A percentile compares a stretch with the other conserved stretches of the same genome.
Evolutionary conservation across 2,329 filamentous ascomycete genomes (phyloP).

Genomic region (Neofusicoccum parvum): DNA sequence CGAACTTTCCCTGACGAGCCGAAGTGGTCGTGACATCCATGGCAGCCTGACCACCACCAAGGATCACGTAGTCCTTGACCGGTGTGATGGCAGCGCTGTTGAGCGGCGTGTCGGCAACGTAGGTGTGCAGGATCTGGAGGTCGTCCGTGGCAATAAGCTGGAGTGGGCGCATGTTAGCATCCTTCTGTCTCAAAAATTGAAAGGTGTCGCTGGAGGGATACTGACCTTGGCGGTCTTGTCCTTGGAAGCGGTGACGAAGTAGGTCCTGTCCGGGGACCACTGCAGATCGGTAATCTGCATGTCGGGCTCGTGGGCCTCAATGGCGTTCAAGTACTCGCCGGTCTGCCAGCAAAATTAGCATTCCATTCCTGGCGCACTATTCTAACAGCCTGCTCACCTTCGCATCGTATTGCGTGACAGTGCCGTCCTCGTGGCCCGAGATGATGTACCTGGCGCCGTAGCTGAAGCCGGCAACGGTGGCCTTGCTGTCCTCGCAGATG

Average conservation of each 20-base stretch:
- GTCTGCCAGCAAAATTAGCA: conserved; percentile 49
- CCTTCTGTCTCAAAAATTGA: background rate
- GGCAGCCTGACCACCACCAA: conserved; percentile 96
- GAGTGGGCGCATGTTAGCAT: background rate
- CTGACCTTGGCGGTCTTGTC: conserved; percentile 92
- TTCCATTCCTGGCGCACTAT: background rate
- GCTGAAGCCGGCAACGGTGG: conserved; percentile 95
- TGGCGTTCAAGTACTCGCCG: conserved; percentile 79
- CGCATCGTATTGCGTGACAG: conserved; percentile 84
- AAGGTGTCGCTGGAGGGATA: background rate
- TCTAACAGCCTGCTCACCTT: conserved; percentile 60
- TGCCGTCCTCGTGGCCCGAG: conserved; percentile 94
- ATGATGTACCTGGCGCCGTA: conserved; percentile 96
- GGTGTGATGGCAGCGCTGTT: conserved; percentile 94
- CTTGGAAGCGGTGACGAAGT: conserved; percentile 98
- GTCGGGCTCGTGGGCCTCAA: conserved; percentile 84
- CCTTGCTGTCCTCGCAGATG: conserved; percentile 88
- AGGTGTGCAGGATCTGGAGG: conserved; percentile 91
- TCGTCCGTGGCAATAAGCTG: conserved; percentile 82
- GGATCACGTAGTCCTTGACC: conserved; percentile 96
- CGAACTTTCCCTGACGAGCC: conserved; percentile 96
- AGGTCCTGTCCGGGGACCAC: conserved; percentile 90
- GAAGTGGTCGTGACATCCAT: conserved; percentile 98
- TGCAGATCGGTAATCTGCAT: conserved; percentile 87
- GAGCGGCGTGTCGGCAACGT: conserved; percentile 86